Percentiles rank a stretch among this genome's conserved stretches.
phyloP scores from a whole-genome alignment of 306 rosid species.

The Rosa lucieae region DNA sequence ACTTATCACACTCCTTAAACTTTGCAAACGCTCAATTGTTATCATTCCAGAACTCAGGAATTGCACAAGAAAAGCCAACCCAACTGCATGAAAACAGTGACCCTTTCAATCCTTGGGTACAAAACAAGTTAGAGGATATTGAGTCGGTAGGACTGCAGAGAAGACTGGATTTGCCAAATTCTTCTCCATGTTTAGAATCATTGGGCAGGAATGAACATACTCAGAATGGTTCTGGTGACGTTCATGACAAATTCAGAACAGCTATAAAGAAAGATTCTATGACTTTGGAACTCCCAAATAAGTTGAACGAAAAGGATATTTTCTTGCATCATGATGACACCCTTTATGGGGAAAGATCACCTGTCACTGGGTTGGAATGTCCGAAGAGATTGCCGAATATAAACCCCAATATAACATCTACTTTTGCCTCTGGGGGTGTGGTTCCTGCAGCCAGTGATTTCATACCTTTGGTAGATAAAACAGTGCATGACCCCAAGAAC shows the following conservation, averaged over 20 bases:
- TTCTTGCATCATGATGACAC: slow-evolving; percentile 35
- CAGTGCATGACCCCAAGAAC: slow-evolving; percentile 26
- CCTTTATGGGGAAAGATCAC: slow-evolving; percentile 39
- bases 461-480: slow-evolving; percentile 19
- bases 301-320: slow-evolving; percentile 29
- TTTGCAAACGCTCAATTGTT: slow-evolving; percentile 44
- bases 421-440: slow-evolving; percentile 26
- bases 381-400: slow-evolving; percentile 34
- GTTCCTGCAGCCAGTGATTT: slow-evolving; percentile 27
- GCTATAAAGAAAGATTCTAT: slow-evolving; percentile 32
- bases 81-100: slow-evolving; percentile 35
- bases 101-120: slow-evolving; percentile 36
- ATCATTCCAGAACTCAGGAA: slow-evolving; percentile 35
- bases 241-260: slow-evolving; percentile 24
- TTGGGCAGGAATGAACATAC: slow-evolving; percentile 32
- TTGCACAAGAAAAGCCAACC: slow-evolving; percentile 36
- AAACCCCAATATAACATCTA: slow-evolving; percentile 31
- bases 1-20: slow-evolving; percentile 46
- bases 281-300: slow-evolving; percentile 24
- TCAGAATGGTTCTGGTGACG: slow-evolving; percentile 30
- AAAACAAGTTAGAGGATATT: slow-evolving; percentile 33
- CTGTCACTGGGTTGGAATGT: slow-evolving; percentile 26
- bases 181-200: slow-evolving; percentile 38
- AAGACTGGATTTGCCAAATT: slow-evolving; percentile 38
- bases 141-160: slow-evolving; percentile 41